Percentiles rank a stretch among this genome's conserved stretches.
Conservation (phyloP, 1,139 yeast species). For the Hyphopichia khmerensis region DNA sequence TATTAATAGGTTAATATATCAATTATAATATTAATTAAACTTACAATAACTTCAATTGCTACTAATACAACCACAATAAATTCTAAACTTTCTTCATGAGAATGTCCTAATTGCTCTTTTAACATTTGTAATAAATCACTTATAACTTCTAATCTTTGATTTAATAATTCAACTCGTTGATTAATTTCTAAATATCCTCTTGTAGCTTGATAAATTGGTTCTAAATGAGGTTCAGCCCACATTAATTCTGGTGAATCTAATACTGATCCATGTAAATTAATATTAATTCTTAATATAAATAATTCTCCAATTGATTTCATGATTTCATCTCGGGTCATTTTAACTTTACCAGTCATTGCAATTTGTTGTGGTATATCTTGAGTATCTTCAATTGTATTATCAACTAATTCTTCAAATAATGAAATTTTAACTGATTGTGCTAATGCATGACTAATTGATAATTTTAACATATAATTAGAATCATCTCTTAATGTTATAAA, state of each 20-base stretch:
- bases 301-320: conserved; percentile 97
- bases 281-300: conserved; percentile 84
- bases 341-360: conserved; percentile 91
- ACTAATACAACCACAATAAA: conserved; percentile 90
- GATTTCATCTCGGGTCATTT: conserved; percentile 89
- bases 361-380: conserved; percentile 96
- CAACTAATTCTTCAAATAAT: conserved; percentile 89
- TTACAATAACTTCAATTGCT: conserved; percentile 88
- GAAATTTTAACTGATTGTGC: conserved; percentile 95
- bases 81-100: conserved; percentile 87
- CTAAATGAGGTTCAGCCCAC: conserved; percentile 99
- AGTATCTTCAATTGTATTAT: conserved; percentile 93
- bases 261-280: conserved; percentile 91
- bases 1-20: conserved; percentile 37
- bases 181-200: conserved; percentile 92
- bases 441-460: conserved; percentile 86
- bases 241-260: conserved; percentile 94
- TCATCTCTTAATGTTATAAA: conserved; percentile 91
- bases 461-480: conserved; percentile 82
- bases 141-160: conserved; percentile 90
- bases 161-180: conserved; percentile 83
- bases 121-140: conserved; percentile 92
- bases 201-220: conserved; percentile 95
- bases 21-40: conserved; percentile 64
- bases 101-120: conserved; percentile 93